Evolutionary conservation across 768 basidiomycete genomes (phyloP).

Genomic region (Cystobasidium ongulense): DNA sequence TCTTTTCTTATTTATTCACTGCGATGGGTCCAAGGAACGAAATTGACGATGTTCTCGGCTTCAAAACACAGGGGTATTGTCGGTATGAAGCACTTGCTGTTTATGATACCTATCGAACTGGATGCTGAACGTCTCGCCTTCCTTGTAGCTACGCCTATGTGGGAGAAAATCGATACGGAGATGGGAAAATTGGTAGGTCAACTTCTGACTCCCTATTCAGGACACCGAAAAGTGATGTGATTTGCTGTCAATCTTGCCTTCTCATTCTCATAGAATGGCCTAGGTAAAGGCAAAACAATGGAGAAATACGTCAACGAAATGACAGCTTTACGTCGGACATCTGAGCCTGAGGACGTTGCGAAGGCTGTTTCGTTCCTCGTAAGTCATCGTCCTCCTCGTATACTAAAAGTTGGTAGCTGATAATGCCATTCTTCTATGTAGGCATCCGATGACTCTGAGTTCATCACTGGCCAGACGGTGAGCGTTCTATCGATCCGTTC

Average conservation of each 20-base stretch:
- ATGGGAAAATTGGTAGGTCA: conserved; percentile 30
- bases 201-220: no score
- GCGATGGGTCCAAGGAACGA: no score
- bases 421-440: background rate
- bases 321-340: background rate
- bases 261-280: background rate
- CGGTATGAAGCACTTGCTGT: conserved; percentile 1
- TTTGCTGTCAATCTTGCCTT: no score
- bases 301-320: conserved; percentile 29
- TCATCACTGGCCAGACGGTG: conserved; percentile 31
- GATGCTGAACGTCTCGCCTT: background rate
- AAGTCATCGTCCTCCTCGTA: background rate
- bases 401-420: no score
- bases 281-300: background rate
- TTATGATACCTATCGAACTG: background rate
- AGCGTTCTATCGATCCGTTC: background rate
- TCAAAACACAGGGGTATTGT: conserved; percentile 29
- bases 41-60: no score
- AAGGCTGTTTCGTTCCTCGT: conserved; percentile 33
- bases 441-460: conserved; percentile 35
- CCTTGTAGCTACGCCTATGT: conserved; percentile 23
- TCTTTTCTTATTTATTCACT: no score
- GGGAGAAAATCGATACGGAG: conserved; percentile 32
- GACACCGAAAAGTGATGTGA: no score
- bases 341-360: conserved; percentile 30